Conservation (phyloP, 1,284 basidiomycete species). For the Volvariella surrecta region DNA sequence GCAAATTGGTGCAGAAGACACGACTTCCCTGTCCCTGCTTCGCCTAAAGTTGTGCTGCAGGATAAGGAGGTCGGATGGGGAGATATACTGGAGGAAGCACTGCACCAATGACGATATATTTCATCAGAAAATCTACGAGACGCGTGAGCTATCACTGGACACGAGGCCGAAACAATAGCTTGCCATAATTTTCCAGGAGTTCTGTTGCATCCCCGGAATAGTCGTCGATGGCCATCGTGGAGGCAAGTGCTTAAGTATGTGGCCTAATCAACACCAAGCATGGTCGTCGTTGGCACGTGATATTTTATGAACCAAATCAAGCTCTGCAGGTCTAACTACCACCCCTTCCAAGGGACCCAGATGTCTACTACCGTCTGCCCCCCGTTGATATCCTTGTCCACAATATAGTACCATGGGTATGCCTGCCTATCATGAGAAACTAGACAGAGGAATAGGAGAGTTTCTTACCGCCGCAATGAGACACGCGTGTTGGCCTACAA, state of each 20-base stretch:
- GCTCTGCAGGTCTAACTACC: conserved; percentile 36
- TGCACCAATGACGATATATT: conserved; percentile 91
- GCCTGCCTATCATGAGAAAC: conserved; percentile 27
- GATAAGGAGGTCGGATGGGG: conserved; percentile 3
- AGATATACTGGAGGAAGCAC: conserved; percentile 3
- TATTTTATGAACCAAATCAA: background rate
- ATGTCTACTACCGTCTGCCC: conserved; percentile 64
- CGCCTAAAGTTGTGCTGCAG: conserved; percentile 46
- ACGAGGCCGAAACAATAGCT: background rate
- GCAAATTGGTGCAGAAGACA: conserved; percentile 95
- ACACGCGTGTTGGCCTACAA: conserved; percentile 74
- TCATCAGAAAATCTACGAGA: conserved; percentile 86
- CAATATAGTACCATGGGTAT: conserved; percentile 77
- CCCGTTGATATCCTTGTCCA: conserved; percentile 46
- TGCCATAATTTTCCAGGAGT: conserved; percentile 88
- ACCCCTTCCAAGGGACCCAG: conserved; percentile 89
- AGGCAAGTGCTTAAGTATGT: conserved; percentile 11
- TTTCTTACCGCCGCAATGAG: conserved; percentile 55
- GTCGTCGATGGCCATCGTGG: conserved; percentile 48
- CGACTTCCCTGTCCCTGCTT: conserved; percentile 95
- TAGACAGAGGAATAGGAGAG: background rate
- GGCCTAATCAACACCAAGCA: conserved; percentile 10
- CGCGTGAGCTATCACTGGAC: conserved; percentile 10
- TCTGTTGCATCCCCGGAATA: conserved; percentile 79
- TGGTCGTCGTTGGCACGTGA: conserved; percentile 5